Evolutionary conservation across 345 rosid species (phyloP), one percentile per base, ranked within the genome.

Genomic region (Mallotus nudiflorus): DNA sequence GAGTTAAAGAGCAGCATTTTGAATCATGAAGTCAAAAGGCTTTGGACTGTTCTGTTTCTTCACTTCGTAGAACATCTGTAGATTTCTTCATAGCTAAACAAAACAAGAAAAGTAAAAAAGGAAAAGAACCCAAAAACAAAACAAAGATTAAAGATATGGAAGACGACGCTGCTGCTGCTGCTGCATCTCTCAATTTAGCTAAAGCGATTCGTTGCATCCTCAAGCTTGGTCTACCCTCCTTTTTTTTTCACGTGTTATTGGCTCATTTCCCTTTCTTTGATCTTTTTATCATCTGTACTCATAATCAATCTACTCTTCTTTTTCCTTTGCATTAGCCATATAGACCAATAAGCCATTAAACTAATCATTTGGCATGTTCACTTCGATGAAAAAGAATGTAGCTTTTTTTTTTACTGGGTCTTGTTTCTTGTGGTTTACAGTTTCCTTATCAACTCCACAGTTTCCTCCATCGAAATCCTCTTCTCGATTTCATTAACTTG

Each of bases 181-280:
- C n/a, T 29, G 12, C 57, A 11, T 9, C 44, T 25, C 9, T 1
- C 39, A 44, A 5, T 63, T 59, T 28, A 20, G 50, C 75, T 68
- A 83, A 77, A 73, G 83, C 92, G 66, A 76, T 91, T 56, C 96
- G 98, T 19, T 93, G 96, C 87, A 89, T 91, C 69, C 97, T 91
- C 31, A 93, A 93, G 80, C 92, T 93, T 22, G 97, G 98, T 93
- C 67, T 69, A 83, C 71, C 45, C 16, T 59, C 7, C 48, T 20
- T 71, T 16, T 54, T n/a, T n/a, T n/a, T n/a, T n/a, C n/a, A n/a
- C n/a, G n/a, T n/a, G n/a, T n/a, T n/a, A n/a, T n/a, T n/a, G n/a
- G n/a, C n/a, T n/a, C n/a, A n/a, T n/a, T n/a, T n/a, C n/a, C n/a
- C n/a, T n/a, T n/a, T n/a, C n/a, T n/a, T n/a, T n/a, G n/a, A n/a